Evolutionary conservation across 805 yeast genomes (phyloP).

Genomic region (Ogataea siamensis): DNA sequence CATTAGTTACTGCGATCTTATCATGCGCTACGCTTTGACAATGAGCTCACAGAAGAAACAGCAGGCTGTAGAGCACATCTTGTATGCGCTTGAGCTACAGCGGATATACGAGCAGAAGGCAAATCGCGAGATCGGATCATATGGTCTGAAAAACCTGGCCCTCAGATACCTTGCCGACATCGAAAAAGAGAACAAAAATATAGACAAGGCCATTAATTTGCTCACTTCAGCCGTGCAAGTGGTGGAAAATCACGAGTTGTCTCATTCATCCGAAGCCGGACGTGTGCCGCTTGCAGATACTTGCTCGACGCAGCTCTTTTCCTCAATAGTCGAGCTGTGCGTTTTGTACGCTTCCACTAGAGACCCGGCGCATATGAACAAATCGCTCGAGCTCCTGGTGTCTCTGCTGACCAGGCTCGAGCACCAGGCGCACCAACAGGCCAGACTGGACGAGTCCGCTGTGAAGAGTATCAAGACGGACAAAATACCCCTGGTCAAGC

Average conservation of each 20-base stretch:
- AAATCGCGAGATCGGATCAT: constrained; percentile 25
- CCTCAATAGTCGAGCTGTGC: constrained; percentile 33
- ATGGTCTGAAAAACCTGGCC: constrained; percentile 33
- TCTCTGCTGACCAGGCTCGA: constrained; percentile 34
- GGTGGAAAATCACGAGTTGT: constrained; percentile 27
- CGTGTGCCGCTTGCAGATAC: constrained; percentile 25
- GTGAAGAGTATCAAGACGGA: constrained; percentile 28
- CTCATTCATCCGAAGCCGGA: constrained; percentile 6
- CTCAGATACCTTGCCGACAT: constrained; percentile 38
- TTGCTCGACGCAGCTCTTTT: constrained; percentile 25
- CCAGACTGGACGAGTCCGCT: constrained; percentile 17
- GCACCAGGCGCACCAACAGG: constrained; percentile 20
- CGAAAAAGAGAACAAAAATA: constrained; percentile 19
- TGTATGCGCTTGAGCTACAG: constrained; percentile 32
- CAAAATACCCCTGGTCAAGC: constrained; percentile 37
- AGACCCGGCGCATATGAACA: constrained; percentile 19
- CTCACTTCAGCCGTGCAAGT: constrained; percentile 31
- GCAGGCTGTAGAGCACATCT: constrained; percentile 28
- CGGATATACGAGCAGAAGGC: constrained; percentile 28
- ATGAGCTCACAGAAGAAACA: constrained; percentile 27
- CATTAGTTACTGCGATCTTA: constrained; percentile 36
- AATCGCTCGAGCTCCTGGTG: constrained; percentile 37
- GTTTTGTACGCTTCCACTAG: constrained; percentile 30
- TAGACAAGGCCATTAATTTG: constrained; percentile 28
- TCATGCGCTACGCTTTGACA: constrained; percentile 39